Percentiles rank a stretch among this genome's conserved stretches.
phyloP scores from a whole-genome alignment of 768 basidiomycete genomes.

The Chalciporus piperatus region DNA sequence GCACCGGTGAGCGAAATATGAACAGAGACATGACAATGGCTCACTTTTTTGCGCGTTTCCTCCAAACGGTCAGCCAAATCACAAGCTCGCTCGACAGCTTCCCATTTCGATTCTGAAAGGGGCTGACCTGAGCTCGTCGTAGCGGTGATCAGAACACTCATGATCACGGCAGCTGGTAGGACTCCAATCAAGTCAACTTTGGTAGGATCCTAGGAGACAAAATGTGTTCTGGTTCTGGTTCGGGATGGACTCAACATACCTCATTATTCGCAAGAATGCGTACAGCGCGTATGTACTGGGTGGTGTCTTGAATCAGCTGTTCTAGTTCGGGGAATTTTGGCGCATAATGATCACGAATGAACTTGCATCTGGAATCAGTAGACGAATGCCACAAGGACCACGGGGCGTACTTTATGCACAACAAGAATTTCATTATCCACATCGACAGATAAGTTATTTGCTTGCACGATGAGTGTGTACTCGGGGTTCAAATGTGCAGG shows the following conservation, averaged over 20 bases:
- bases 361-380: conserved; percentile 44
- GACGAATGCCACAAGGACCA: conserved; percentile 3
- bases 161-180: conserved; percentile 85
- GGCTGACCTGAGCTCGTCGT: conserved; percentile 83
- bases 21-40: neutral
- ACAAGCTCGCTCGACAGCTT: conserved; percentile 79
- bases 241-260: conserved; percentile 35
- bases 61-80: conserved; percentile 87
- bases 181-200: conserved; percentile 79
- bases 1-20: conserved; percentile 2
- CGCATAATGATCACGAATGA: conserved; percentile 96
- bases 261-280: conserved; percentile 83
- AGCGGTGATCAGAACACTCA: conserved; percentile 95
- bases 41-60: conserved; percentile 83
- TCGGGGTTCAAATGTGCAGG: conserved; percentile 90
- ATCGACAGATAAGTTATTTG: conserved; percentile 97
- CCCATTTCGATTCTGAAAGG: conserved; percentile 71
- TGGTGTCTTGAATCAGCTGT: conserved; percentile 87
- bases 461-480: conserved; percentile 93
- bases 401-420: conserved; percentile 78
- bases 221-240: neutral
- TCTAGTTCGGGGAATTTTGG: conserved; percentile 96
- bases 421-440: conserved; percentile 97
- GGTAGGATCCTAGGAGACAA: conserved; percentile 64
- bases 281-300: conserved; percentile 90